Base-by-base conservation (phyloP, 2,329 filamentous ascomycete genomes). In the Podosphaera fusca region DNA sequence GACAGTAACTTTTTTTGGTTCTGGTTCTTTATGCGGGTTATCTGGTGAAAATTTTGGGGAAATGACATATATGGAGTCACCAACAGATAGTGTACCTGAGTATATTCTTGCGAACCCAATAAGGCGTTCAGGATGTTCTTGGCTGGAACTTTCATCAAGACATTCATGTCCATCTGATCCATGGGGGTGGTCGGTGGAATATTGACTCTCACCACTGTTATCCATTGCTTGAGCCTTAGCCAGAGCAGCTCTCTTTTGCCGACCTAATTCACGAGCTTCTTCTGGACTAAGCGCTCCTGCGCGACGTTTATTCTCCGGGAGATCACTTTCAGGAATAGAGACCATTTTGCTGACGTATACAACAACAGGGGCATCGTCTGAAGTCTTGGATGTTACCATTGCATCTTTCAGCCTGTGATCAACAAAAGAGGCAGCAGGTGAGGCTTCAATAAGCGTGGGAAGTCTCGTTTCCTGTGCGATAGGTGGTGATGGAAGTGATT, bases 261-360 rank as follows among this genome's bases (percentile, higher is more conserved):
- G 79, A 0, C 86, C 92, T 58, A 95, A 71, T 61, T 95, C 89
- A 62, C 86, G 75, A 2, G 92, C 92, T 70, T 96, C 92, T 60
- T 95, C 92, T 0, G 87, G 84, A 45, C 80, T 94, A 65, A 96
- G 76, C 49, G 81, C 79, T 0, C 83, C 81, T 14, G 71, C 69
- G 14, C 80, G 76, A 51, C 87, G 77, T 69, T 84, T 94, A 68
- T 95, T 95, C 56, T 90, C 80, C 0, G 87, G 85, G 4, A 98
- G 73, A 64, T 98, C 90, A 69, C 87, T 95, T 65, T 94, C 87
- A 0, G 88, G 90, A 10, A 98, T 77, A 0, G 92, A 92, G 1
- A 96, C 86, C 88, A 98, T 95, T 69, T 98, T 98, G 71, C 90
- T 96, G 59, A 98, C 86, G 62, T 95, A 98, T 7, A 87, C 90